These are phyloP conservation scores for Brassica incana DNA, from an alignment of 345 rosid genomes.

Conservation along the genomic window DNA sequence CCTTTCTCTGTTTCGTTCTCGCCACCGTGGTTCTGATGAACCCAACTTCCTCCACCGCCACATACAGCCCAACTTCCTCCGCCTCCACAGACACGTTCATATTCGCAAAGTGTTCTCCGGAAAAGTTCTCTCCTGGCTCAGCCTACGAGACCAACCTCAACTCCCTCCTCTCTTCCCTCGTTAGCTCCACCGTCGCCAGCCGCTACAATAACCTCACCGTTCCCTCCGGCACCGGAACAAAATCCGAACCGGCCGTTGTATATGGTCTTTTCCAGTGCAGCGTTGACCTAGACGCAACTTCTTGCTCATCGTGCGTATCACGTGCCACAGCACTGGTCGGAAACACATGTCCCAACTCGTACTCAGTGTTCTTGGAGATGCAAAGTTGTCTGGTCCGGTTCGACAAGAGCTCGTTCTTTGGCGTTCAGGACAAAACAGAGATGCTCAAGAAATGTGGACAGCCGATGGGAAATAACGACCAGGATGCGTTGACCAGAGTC, in stretches of 20 bases:
- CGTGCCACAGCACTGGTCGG: conserved; percentile 63
- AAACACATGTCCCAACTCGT: conserved; percentile 52
- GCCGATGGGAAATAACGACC: conserved; percentile 42
- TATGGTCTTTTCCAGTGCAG: conserved; percentile 90
- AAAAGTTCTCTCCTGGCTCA: conserved; percentile 55
- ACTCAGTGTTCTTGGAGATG: conserved; percentile 71
- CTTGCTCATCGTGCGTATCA: conserved; percentile 73
- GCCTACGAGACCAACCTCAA: conserved; percentile 69
- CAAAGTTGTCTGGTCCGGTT: conserved; percentile 76
- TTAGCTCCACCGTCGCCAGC: conserved; percentile 62
- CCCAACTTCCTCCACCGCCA: conserved; percentile 46
- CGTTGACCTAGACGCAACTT: conserved; percentile 61
- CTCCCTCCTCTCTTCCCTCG: conserved; percentile 78
- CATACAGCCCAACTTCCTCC: conserved; percentile 46
- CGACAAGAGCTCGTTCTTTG: conserved; percentile 64
- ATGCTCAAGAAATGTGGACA: conserved; percentile 72
- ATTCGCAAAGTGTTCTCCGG: conserved; percentile 72
- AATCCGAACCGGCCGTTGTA: conserved; percentile 34
- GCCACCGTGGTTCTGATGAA: conserved; percentile 32
- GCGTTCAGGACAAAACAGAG: conserved; percentile 75
- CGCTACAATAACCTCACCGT: conserved; percentile 63
- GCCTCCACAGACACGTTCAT: conserved; percentile 58
- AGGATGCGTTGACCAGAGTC: conserved; percentile 33
- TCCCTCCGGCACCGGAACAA: not conserved
- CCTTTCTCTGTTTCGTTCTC: conserved; percentile 29